A percentile compares a stretch with the other conserved stretches of the same genome.
Conservation (phyloP, 2,329 filamentous ascomycete genomes). For the Colletotrichum simmondsii region DNA sequence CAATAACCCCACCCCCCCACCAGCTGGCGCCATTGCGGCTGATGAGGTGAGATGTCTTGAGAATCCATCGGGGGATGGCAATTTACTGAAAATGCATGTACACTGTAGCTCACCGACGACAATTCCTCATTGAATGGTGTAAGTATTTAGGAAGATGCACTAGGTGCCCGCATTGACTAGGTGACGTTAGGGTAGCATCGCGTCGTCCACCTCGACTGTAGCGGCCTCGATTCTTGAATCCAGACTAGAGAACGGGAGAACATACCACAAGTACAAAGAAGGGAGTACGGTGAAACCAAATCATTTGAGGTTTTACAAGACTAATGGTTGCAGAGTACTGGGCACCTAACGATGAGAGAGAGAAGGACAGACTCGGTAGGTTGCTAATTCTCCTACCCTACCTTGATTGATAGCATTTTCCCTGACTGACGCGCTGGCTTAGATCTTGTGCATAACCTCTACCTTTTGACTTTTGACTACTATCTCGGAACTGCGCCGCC, state of each 20-base stretch:
- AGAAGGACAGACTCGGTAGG: constrained; percentile 23
- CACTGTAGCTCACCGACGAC: background rate
- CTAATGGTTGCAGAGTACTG: constrained; percentile 4
- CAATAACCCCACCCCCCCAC: background rate
- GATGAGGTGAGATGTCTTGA: background rate
- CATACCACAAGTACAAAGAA: constrained; percentile 43
- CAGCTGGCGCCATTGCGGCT: background rate
- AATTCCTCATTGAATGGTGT: background rate
- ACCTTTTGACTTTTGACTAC: constrained; percentile 43
- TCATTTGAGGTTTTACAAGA: no score
- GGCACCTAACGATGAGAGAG: constrained; percentile 22
- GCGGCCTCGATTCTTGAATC: constrained; percentile 38
- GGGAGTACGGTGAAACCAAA: constrained; percentile 20
- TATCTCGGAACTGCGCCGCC: constrained; percentile 42
- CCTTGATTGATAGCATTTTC: background rate
- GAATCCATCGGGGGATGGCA: background rate
- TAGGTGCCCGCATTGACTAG: background rate
- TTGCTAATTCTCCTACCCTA: background rate
- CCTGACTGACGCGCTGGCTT: background rate
- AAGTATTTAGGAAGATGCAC: background rate
- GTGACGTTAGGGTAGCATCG: background rate
- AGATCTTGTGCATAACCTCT: constrained; percentile 50
- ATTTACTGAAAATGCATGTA: background rate
- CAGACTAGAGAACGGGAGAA: constrained; percentile 42
- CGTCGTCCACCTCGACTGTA: constrained; percentile 37